Evolutionary conservation across 2,329 filamentous ascomycete species (phyloP).

Genomic region (Zopfia rhizophila): DNA sequence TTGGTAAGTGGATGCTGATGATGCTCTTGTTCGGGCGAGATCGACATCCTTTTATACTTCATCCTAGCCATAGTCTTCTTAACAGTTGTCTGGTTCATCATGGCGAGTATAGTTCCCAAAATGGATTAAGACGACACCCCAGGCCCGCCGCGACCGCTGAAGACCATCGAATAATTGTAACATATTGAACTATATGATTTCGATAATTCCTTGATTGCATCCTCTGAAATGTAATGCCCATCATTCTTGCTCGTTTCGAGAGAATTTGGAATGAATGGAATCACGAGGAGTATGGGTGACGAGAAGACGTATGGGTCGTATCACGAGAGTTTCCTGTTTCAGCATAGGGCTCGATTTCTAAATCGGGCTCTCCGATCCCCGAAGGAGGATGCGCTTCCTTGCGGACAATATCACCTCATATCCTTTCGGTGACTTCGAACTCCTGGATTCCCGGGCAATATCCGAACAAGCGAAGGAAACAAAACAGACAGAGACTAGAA

Average conservation of each 20-base stretch:
- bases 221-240: conserved; percentile 7
- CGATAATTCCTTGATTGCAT: conserved; percentile 11
- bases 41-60: conserved; percentile 22
- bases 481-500: neutral
- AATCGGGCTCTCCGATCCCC: conserved; percentile 2
- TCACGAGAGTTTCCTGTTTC: conserved; percentile 16
- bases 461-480: neutral
- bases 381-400: neutral
- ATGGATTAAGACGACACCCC: too few species aligned
- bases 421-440: conserved; percentile 1
- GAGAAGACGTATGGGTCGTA: conserved; percentile 1
- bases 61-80: conserved; percentile 14
- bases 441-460: neutral
- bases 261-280: conserved; percentile 14
- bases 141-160: conserved; percentile 3
- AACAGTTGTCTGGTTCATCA: too few species aligned
- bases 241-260: neutral
- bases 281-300: conserved; percentile 2
- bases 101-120: neutral
- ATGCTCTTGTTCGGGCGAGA: conserved; percentile 10
- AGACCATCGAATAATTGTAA: conserved; percentile 3
- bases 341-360: conserved; percentile 6
- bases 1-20: conserved; percentile 14
- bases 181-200: conserved; percentile 13
- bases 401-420: conserved; percentile 6